Percentiles rank a stretch among this genome's conserved stretches.
Conservation (phyloP, 2,329 filamentous ascomycete genomes). For the Pseudofabraea citricarpa region DNA sequence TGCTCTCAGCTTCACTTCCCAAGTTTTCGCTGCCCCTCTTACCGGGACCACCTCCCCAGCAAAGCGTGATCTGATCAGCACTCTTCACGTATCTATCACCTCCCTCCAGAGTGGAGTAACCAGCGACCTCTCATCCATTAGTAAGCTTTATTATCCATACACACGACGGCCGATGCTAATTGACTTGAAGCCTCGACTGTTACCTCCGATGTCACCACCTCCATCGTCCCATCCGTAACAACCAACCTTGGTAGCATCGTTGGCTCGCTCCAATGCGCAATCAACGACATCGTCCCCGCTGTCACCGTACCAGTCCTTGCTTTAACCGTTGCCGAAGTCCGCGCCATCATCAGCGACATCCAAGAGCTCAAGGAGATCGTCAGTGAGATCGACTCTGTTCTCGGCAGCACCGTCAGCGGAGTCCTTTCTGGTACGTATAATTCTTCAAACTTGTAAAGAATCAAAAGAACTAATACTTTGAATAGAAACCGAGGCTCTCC, state of each 20-base stretch:
- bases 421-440: constrained; percentile 4
- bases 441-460: too few species aligned
- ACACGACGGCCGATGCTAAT: neutral
- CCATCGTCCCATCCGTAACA: constrained; percentile 5
- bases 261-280: neutral
- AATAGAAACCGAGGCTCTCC: constrained; percentile 3
- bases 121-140: constrained; percentile 7
- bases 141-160: constrained; percentile 3
- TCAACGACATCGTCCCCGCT: constrained; percentile 1
- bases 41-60: neutral
- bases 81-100: neutral
- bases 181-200: neutral
- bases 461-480: too few species aligned
- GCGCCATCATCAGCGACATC: constrained; percentile 2
- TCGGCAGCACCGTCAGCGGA: neutral
- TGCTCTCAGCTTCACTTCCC: constrained; percentile 7
- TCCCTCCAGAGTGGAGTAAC: constrained; percentile 1
- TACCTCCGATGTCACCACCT: neutral
- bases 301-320: neutral
- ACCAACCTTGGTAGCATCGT: constrained; percentile 3
- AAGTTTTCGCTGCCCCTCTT: constrained; percentile 6
- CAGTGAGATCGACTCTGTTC: constrained; percentile 42
- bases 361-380: constrained; percentile 46
- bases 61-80: constrained; percentile 1
- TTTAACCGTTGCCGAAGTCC: constrained; percentile 3